Conservation (phyloP, 169 alveolate genomes). For the Eimeria maxima region DNA sequence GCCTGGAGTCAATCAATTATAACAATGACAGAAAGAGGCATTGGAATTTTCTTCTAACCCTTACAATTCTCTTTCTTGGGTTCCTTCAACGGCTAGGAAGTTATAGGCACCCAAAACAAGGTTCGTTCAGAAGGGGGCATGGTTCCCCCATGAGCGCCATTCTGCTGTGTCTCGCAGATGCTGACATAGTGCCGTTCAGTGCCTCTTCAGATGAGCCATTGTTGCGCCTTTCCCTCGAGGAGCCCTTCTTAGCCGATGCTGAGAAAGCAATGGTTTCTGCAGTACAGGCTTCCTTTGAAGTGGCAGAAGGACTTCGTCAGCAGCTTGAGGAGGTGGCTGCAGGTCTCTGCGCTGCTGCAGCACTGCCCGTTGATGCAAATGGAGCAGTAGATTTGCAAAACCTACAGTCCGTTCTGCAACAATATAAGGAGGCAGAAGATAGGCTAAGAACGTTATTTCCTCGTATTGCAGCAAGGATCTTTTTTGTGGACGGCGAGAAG, state of each 20-base stretch:
- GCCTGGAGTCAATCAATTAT: not conserved
- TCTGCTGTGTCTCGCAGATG: constrained; percentile 36
- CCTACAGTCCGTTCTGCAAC: constrained; percentile 7
- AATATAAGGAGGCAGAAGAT: constrained; percentile 17
- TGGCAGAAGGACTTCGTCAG: constrained; percentile 51
- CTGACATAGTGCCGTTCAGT: constrained; percentile 53
- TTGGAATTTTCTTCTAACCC: not conserved
- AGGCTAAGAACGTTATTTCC: constrained; percentile 16
- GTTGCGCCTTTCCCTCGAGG: constrained; percentile 47
- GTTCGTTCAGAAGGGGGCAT: not conserved
- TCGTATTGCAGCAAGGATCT: constrained; percentile 45
- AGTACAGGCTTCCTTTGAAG: constrained; percentile 52
- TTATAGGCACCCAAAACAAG: not conserved
- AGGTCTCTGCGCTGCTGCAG: constrained; percentile 17
- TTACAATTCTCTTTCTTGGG: not conserved
- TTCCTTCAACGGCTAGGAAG: not conserved
- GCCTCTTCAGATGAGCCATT: constrained; percentile 54
- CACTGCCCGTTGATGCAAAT: constrained; percentile 14
- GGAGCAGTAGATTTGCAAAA: not conserved
- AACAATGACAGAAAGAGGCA: not conserved
- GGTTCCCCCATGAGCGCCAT: not conserved
- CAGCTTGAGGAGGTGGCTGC: constrained; percentile 71
- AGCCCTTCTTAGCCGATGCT: constrained; percentile 56
- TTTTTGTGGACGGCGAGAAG: constrained; percentile 52
- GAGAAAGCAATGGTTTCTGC: constrained; percentile 64